Percentiles rank a stretch among this genome's conserved stretches.
phyloP scores from a whole-genome alignment of 495 filamentous ascomycete species.

The Neurospora sp. region DNA sequence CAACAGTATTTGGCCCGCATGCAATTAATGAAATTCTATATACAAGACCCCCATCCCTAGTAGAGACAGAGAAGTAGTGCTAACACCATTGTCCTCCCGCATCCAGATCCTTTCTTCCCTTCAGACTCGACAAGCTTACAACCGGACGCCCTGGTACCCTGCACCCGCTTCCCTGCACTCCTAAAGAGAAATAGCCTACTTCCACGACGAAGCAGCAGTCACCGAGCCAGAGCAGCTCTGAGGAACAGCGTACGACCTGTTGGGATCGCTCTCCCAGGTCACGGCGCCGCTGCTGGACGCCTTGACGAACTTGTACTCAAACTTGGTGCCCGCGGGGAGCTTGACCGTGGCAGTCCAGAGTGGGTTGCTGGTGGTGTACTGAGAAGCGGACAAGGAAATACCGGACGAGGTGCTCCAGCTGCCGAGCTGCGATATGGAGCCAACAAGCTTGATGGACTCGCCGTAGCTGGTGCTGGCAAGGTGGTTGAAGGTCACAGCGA shows the following conservation, averaged over 20 bases:
- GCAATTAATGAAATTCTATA: background rate
- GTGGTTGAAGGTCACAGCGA: conserved; percentile 51
- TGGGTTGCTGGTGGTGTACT: conserved; percentile 46
- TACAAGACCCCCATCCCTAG: background rate
- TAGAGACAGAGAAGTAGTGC: background rate
- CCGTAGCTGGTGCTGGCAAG: conserved; percentile 44
- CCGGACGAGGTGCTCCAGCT: conserved; percentile 43
- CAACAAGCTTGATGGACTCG: conserved; percentile 50
- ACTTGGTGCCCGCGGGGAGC: conserved; percentile 41
- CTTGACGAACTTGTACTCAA: conserved; percentile 64
- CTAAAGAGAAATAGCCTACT: background rate
- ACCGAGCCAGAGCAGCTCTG: conserved; percentile 34
- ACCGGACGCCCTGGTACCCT: background rate
- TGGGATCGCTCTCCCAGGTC: conserved; percentile 56
- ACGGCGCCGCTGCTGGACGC: conserved; percentile 44
- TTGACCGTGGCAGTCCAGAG: conserved; percentile 46
- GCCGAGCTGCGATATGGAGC: conserved; percentile 46
- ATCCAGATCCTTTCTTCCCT: background rate
- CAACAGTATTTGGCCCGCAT: background rate
- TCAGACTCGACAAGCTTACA: background rate
- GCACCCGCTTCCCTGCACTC: background rate
- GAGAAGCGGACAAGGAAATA: conserved; percentile 39
- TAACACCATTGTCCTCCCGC: background rate
- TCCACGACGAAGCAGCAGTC: conserved; percentile 13
- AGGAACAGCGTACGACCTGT: conserved; percentile 50